These are phyloP conservation scores for Petunia hybrid DNA, from an alignment of 305 asterid species.

Conservation along the genomic window DNA sequence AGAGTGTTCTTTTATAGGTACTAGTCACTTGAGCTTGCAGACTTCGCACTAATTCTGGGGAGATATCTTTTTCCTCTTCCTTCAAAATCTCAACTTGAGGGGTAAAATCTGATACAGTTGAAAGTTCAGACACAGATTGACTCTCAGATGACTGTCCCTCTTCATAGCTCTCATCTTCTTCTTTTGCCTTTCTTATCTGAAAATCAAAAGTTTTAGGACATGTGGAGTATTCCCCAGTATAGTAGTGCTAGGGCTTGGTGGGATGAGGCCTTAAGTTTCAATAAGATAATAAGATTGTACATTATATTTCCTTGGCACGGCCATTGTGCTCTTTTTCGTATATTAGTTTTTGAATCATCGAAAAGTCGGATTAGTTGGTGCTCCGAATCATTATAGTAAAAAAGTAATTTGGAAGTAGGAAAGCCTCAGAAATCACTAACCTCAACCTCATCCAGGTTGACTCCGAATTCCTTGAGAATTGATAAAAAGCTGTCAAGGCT, in stretches of 20 bases:
- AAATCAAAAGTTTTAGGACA: neutral
- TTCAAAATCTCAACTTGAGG: constrained; percentile 33
- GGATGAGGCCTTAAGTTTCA: neutral
- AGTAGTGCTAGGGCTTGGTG: neutral
- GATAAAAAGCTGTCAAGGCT: constrained; percentile 66
- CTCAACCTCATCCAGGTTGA: constrained; percentile 64
- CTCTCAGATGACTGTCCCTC: constrained; percentile 35
- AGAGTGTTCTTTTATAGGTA: constrained; percentile 67
- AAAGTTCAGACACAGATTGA: constrained; percentile 36
- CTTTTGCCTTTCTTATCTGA: constrained; percentile 56
- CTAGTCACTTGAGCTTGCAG: constrained; percentile 29
- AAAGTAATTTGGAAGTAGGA: neutral
- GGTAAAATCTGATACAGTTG: constrained; percentile 43
- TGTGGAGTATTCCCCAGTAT: neutral
- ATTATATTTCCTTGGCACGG: constrained; percentile 8
- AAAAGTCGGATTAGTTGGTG: neutral
- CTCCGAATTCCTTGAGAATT: constrained; percentile 74
- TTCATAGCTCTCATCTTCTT: constrained; percentile 57
- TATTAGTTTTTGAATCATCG: neutral
- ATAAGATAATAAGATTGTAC: neutral
- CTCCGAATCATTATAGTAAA: neutral
- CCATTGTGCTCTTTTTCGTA: neutral
- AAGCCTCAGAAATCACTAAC: constrained; percentile 43
- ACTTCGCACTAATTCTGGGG: constrained; percentile 39
- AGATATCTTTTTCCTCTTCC: constrained; percentile 39